These are phyloP conservation scores for Rhytidhysteron rufulum DNA, from an alignment of 2,329 filamentous ascomycete genomes.

Conservation along the genomic window DNA sequence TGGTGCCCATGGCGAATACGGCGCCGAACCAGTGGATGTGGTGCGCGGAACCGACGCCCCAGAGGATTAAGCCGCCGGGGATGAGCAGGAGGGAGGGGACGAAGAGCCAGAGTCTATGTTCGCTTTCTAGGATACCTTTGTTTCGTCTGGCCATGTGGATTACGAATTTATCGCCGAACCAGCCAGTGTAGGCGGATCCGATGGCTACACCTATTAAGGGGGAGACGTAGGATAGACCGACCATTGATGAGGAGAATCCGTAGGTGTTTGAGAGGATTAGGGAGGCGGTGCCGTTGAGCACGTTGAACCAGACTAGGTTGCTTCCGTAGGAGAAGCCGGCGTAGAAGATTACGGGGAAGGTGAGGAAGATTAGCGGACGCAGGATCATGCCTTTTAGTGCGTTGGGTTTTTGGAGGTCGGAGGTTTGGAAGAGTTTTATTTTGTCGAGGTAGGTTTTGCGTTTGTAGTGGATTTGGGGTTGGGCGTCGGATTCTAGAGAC, in stretches of 20 bases:
- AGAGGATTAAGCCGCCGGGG: conserved; percentile 44
- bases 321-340: conserved; percentile 39
- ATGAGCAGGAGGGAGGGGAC: conserved; percentile 38
- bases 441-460: conserved; percentile 31
- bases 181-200: conserved; percentile 28
- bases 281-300: conserved; percentile 41
- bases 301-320: conserved; percentile 41
- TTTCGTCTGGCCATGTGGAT: conserved; percentile 35
- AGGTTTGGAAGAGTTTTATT: conserved; percentile 23
- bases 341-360: conserved; percentile 37
- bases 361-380: conserved; percentile 25
- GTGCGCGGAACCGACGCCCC: conserved; percentile 50
- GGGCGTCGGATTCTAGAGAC: conserved; percentile 1
- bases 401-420: conserved; percentile 28
- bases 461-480: conserved; percentile 4
- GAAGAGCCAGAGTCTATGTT: conserved; percentile 41
- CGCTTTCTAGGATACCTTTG: conserved; percentile 37
- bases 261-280: conserved; percentile 37
- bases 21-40: conserved; percentile 49
- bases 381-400: conserved; percentile 20
- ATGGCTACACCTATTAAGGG: conserved; percentile 34
- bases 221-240: conserved; percentile 36
- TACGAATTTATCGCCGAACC: conserved; percentile 32
- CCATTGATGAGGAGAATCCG: conserved; percentile 35
- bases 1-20: conserved; percentile 47